Conservation (phyloP, 2,329 filamentous ascomycete species). For the Xylaria sp. region DNA sequence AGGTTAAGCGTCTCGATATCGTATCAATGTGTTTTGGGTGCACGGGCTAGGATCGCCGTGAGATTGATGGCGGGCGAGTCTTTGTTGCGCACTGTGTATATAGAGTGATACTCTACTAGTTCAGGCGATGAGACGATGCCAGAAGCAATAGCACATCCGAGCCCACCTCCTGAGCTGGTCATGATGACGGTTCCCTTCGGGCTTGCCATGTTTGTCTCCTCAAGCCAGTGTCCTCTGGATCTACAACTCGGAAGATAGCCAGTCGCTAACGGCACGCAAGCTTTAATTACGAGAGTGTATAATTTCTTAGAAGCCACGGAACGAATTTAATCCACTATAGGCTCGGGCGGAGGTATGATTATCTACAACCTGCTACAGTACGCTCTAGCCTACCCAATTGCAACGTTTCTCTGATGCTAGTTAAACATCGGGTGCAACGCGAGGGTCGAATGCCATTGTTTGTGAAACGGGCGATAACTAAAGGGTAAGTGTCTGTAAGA, state of each 20-base stretch:
- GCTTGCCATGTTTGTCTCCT: neutral
- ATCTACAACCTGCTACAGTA: neutral
- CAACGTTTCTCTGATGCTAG: neutral
- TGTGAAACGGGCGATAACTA: no score
- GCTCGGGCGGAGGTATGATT: neutral
- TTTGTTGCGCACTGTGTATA: constrained; percentile 12
- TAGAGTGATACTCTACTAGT: neutral
- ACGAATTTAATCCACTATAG: neutral
- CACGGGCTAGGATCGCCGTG: neutral
- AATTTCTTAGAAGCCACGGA: no score
- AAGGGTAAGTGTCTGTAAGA: no score
- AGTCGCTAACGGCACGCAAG: neutral
- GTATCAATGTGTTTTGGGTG: neutral
- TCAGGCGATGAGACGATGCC: neutral
- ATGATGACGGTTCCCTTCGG: constrained; percentile 15
- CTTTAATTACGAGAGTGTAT: no score
- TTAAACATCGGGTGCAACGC: neutral
- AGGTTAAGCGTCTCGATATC: constrained; percentile 13
- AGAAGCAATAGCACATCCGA: constrained; percentile 11
- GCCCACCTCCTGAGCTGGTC: constrained; percentile 26
- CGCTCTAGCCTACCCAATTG: neutral
- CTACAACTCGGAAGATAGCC: neutral
- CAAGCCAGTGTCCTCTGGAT: neutral
- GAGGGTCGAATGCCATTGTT: neutral
- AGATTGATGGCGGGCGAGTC: neutral